phyloP scores from a whole-genome alignment of 352 stramenopile genomes.

The Phytophthora cryptogea region DNA sequence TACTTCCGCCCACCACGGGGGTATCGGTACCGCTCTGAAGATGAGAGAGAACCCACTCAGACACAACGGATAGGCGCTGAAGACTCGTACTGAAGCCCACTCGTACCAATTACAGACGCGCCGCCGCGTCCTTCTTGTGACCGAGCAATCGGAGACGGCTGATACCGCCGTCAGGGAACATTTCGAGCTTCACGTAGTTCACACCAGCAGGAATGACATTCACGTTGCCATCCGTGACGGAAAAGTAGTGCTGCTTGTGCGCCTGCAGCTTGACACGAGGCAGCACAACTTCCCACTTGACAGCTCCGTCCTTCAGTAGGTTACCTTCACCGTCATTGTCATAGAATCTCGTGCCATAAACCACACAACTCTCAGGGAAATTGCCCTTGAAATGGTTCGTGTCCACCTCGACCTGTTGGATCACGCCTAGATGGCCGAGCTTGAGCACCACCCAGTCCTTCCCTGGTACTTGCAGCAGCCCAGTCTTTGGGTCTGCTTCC shows the following conservation, averaged over 20 bases:
- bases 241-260: slow-evolving; percentile 90
- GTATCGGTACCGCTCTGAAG: slow-evolving; percentile 15
- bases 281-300: slow-evolving; percentile 88
- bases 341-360: slow-evolving; percentile 75
- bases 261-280: slow-evolving; percentile 84
- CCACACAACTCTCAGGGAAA: slow-evolving; percentile 90
- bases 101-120: slow-evolving; percentile 33
- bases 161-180: slow-evolving; percentile 94
- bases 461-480: slow-evolving; percentile 66
- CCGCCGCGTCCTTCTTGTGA: slow-evolving; percentile 49
- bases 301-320: slow-evolving; percentile 36
- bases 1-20: slow-evolving; percentile 42
- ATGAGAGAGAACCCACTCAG: slow-evolving; percentile 3
- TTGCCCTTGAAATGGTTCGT: slow-evolving; percentile 97
- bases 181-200: slow-evolving; percentile 94
- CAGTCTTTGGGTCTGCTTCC: slow-evolving; percentile 42
- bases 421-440: slow-evolving; percentile 77
- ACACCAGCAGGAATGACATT: slow-evolving; percentile 59
- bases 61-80: slow-evolving; percentile 24
- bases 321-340: slow-evolving; percentile 32
- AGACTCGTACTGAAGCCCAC: slow-evolving; percentile 36
- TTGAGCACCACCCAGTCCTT: slow-evolving; percentile 94
- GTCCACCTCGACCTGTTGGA: slow-evolving; percentile 86
- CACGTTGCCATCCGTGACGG: slow-evolving; percentile 57
- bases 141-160: slow-evolving; percentile 90